A percentile compares a stretch with the other conserved stretches of the same genome.
phyloP scores from a whole-genome alignment of 2,329 filamentous ascomycete species.

The Byssoonygena ceratinophila region DNA sequence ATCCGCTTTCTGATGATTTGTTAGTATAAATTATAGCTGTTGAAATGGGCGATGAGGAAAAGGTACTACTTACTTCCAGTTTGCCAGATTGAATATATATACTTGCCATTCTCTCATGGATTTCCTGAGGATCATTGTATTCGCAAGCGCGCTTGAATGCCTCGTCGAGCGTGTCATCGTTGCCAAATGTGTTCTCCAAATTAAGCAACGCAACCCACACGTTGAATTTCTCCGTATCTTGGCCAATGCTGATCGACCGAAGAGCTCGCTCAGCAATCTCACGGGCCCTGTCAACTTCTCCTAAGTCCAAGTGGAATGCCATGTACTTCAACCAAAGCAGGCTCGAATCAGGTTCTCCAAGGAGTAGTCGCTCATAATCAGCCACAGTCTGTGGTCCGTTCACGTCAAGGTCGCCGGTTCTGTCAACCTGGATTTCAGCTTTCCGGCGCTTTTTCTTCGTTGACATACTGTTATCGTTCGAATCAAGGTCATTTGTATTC shows the following conservation, averaged over 20 bases:
- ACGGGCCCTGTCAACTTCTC: conserved; percentile 77
- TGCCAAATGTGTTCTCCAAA: conserved; percentile 82
- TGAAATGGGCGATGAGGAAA: not conserved
- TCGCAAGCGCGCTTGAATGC: conserved; percentile 87
- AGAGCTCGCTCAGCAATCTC: conserved; percentile 85
- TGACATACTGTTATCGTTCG: conserved; percentile 37
- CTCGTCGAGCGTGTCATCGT: conserved; percentile 67
- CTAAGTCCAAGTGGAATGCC: conserved; percentile 92
- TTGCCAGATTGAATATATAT: conserved; percentile 92
- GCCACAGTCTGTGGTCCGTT: conserved; percentile 79
- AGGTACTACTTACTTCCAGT: conserved; percentile 53
- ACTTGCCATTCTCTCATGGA: conserved; percentile 79
- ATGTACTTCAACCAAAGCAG: conserved; percentile 94
- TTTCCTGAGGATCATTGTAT: conserved; percentile 83
- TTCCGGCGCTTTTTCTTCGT: conserved; percentile 65
- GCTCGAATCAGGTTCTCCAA: conserved; percentile 89
- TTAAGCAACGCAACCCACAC: conserved; percentile 93
- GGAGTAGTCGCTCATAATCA: conserved; percentile 86
- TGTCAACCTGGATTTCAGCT: conserved; percentile 70
- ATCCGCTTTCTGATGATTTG: conserved; percentile 62
- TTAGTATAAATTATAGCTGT: conserved; percentile 1
- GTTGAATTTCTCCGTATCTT: conserved; percentile 87
- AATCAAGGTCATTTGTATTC: conserved; percentile 24
- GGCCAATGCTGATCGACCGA: conserved; percentile 78
- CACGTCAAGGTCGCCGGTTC: conserved; percentile 80